phyloP scores from a whole-genome alignment of 768 basidiomycete genomes.

The Strobilomyces dryophilus region DNA sequence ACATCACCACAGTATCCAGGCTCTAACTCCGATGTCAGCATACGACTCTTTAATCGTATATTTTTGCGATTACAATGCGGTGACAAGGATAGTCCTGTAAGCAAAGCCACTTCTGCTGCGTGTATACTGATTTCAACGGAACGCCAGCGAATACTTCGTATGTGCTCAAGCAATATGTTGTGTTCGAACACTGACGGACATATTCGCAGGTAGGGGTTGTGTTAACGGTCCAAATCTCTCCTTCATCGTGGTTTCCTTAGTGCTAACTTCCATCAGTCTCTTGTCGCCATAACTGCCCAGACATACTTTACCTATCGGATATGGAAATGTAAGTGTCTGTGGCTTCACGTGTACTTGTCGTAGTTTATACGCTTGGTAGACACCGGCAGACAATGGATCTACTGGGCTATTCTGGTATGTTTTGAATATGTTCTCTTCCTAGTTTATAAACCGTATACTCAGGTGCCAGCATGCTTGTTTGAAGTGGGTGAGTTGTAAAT shows the following conservation, averaged over 20 bases:
- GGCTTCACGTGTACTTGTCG: no score
- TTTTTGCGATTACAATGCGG: background rate
- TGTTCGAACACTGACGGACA: background rate
- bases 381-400: background rate
- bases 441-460: background rate
- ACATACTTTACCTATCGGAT: constrained; percentile 10
- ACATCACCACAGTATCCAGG: background rate
- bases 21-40: background rate
- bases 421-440: background rate
- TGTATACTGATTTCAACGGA: background rate
- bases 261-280: background rate
- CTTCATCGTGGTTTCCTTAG: background rate
- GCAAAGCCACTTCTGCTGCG: background rate
- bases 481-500: background rate
- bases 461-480: constrained; percentile 2
- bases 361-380: background rate
- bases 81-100: background rate
- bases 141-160: constrained; percentile 5
- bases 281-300: background rate
- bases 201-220: constrained; percentile 3
- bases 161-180: background rate
- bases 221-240: background rate
- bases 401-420: background rate
- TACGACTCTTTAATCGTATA: background rate
- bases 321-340: constrained; percentile 6